phyloP scores from a whole-genome alignment of 2,329 filamentous ascomycete genomes.

The Trichoderma gracile region DNA sequence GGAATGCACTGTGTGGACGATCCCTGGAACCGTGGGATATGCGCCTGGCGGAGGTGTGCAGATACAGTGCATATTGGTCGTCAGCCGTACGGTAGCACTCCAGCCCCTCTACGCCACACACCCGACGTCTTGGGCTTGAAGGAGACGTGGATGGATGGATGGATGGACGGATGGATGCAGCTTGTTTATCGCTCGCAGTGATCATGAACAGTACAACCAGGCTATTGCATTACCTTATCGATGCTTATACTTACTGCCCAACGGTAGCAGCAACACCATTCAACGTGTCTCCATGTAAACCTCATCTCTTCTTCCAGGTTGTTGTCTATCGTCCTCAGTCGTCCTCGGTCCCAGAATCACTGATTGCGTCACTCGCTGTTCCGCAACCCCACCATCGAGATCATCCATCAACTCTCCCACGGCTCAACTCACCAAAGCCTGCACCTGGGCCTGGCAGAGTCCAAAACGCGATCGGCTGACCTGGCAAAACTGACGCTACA shows the following conservation, averaged over 20 bases:
- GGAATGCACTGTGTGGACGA: background rate
- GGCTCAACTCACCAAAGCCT: background rate
- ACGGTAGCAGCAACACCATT: too few species aligned
- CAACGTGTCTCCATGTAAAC: background rate
- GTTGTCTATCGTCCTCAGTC: background rate
- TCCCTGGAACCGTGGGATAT: background rate
- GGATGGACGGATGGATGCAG: background rate
- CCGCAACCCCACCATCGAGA: conserved; percentile 16
- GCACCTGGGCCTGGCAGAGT: background rate
- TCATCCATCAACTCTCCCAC: background rate
- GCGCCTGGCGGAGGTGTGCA: background rate
- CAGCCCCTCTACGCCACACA: conserved; percentile 24
- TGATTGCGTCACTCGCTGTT: conserved; percentile 18
- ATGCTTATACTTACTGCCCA: background rate
- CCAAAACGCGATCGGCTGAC: conserved; percentile 18
- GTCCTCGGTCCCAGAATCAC: background rate
- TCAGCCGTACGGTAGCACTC: conserved; percentile 19
- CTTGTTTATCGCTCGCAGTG: background rate
- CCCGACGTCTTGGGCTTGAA: background rate
- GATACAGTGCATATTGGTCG: conserved; percentile 8
- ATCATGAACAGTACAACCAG: background rate
- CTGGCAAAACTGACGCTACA: conserved; percentile 21
- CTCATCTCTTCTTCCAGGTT: background rate
- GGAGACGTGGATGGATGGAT: background rate
- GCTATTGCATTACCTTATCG: background rate